Evolutionary conservation across 1,284 basidiomycete species (phyloP).

Genomic region (Ganoderma lucidum): DNA sequence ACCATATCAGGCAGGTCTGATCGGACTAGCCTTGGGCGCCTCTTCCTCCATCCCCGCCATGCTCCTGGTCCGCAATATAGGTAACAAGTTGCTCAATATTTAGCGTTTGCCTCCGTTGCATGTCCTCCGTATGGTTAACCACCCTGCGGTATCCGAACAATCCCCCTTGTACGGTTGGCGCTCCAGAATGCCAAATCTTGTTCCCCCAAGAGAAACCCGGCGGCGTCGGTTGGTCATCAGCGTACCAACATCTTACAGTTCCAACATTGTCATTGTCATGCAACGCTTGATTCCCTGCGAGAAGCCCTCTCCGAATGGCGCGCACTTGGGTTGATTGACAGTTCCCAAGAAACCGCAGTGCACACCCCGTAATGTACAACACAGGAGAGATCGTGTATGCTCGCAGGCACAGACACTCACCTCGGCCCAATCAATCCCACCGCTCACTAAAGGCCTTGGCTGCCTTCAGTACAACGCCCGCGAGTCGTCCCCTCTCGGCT

Average conservation of each 20-base stretch:
- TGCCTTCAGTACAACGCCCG: conserved; percentile 49
- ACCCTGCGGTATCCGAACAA: background rate
- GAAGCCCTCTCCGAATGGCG: background rate
- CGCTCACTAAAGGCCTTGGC: background rate
- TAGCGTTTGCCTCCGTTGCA: background rate
- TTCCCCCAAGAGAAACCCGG: background rate
- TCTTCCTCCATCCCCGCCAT: background rate
- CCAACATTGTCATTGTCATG: background rate
- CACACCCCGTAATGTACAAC: conserved; percentile 6
- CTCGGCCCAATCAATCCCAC: background rate
- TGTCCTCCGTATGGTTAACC: background rate
- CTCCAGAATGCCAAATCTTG: background rate
- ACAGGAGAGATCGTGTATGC: conserved; percentile 2
- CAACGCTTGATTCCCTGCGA: background rate
- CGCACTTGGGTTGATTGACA: background rate
- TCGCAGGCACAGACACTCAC: conserved; percentile 8
- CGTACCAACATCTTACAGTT: background rate
- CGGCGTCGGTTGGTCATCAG: conserved; percentile 3
- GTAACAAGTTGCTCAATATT: conserved; percentile 2
- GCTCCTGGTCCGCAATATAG: conserved; percentile 11
- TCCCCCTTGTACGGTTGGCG: background rate
- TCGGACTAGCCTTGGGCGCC: background rate
- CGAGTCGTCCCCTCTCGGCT: conserved; percentile 66
- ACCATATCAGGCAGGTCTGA: background rate
- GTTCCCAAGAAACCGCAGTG: background rate